Base-by-base conservation (phyloP, 495 filamentous ascomycete genomes). In the Glutinoglossum americanum region DNA sequence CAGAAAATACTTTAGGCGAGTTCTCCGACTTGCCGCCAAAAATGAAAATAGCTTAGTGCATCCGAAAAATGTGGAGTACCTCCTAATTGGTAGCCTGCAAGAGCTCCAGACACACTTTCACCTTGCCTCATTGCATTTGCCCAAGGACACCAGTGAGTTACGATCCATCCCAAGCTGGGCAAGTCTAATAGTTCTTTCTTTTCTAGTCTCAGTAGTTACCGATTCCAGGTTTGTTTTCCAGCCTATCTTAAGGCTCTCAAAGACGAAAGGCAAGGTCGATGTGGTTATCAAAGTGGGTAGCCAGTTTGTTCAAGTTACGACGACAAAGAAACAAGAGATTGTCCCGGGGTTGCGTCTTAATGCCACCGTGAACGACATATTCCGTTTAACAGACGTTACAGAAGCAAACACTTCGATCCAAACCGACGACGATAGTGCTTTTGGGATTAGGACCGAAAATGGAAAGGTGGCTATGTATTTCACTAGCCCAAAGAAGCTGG, bases 381-480 rank as follows among this genome's bases (percentile, higher is more conserved):
- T 81, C 66, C 74, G 80, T 27, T 70, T 83, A 10, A 70, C 74
- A 11, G 80, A 82, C 48, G 70, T 83, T 10, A 80, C 81, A 45
- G 80, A 83, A 64, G 76, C 79, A 10, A 71, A 76, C 8, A 77
- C 75, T 9, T 75, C 77, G 3, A 78, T 81, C 59, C 72, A 76
- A 58, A 79, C 76, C 0, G 79, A 82, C 54, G 78, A 82, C 37
- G 78, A 82, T 64, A 77, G 77, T n/a, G 76, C 78, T 4, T 83
- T 83, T 66, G 80, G 80, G 0, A 68, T 83, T 19, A 71, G 79
- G 54, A 80, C 78, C 1, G 80, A 82, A 59, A 80, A 79, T 60
- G 80, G 80, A 60, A 82, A 79, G 66, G 77, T 80, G 45, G 73
- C 79, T 56, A 79, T 82, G 76, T 81, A 78, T 64, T 83, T 82